Conservation (phyloP, 2,329 filamentous ascomycete species). For the Penicillium sp. region DNA sequence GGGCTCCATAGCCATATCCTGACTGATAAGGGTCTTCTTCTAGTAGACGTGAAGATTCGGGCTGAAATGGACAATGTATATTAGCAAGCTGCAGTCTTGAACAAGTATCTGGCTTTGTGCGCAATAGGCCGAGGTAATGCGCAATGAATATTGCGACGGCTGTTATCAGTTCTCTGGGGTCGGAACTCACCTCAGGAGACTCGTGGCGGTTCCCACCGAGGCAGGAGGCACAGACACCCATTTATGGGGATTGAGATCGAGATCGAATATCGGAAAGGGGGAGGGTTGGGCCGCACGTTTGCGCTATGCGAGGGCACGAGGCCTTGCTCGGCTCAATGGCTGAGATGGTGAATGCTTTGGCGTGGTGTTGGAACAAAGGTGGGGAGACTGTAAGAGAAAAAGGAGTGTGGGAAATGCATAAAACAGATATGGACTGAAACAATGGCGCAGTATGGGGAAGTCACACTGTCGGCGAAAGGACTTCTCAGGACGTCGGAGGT, state of each 20-base stretch:
- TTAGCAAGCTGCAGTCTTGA: slow-evolving; percentile 11
- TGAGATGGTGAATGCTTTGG: slow-evolving; percentile 9
- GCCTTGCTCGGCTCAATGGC: slow-evolving; percentile 20
- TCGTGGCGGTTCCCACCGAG: slow-evolving; percentile 40
- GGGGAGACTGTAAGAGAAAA: slow-evolving; percentile 3
- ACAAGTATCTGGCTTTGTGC: slow-evolving; percentile 5
- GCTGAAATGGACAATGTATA: slow-evolving; percentile 15
- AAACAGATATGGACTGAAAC: slow-evolving; percentile 2
- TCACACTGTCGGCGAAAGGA: slow-evolving; percentile 5
- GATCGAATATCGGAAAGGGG: neutral
- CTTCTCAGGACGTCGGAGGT: slow-evolving; percentile 3
- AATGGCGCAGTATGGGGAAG: slow-evolving; percentile 9
- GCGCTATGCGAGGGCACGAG: slow-evolving; percentile 21
- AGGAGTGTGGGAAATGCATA: slow-evolving; percentile 18
- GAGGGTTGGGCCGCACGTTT: slow-evolving; percentile 7
- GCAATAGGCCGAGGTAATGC: slow-evolving; percentile 15
- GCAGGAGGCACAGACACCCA: slow-evolving; percentile 47
- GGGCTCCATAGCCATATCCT: slow-evolving; percentile 43
- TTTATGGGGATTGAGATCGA: slow-evolving; percentile 25
- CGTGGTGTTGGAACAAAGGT: neutral
- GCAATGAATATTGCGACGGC: slow-evolving; percentile 9
- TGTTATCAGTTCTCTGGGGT: neutral
- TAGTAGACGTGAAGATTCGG: slow-evolving; percentile 45
- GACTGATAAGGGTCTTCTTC: slow-evolving; percentile 46
- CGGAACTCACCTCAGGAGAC: slow-evolving; percentile 33